Evolutionary conservation across 371 early-diverging fungal species (phyloP), one percentile per base, ranked within the genome.

Genomic region (Vairimorpha necatrix): DNA sequence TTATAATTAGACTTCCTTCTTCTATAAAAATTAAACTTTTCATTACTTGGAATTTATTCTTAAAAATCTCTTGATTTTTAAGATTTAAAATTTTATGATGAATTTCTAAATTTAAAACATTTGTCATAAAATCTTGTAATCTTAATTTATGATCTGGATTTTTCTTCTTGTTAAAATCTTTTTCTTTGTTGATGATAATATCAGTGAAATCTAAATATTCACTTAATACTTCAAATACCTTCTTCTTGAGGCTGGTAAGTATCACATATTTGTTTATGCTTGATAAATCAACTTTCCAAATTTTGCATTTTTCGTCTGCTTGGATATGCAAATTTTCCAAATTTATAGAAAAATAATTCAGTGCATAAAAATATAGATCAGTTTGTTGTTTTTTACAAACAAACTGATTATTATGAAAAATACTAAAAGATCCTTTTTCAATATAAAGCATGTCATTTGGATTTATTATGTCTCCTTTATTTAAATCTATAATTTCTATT

Each of bases 381-480:
- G 42, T 61, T 60, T 32, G 32, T 70, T 33, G 22, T 60, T 60
- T 70, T 69, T 54, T 54, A 34, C 69, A 69, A 60, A 60, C 18
- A 70, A 70, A 61, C 0, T 0, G 11, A 14, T 70, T 20, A n/a
- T 46, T 26, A 26, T 70, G 61, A n/a, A 20, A 36, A 26, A 70
- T 70, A 18, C 30, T 34, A 6, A 70, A 20, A 14, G 14, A 36
- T 13, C 71, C 71, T 32, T 70, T 20, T 60, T 50, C 47, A 33
- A 70, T 39, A 60, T 28, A 60, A 39, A 36, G 38, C n/a, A 62
- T 62, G 1, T n/a, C 36, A 16, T n/a, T 9, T 2, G 1, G 2
- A 24, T 6, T 2, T 34, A 39, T 18, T 13, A 1, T 20, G 13
- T 34, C n/a, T 20, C 28, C 28, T 3, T 1, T 2, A 13, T 62